These are phyloP conservation scores for Pulveroboletus ravenelii DNA, from an alignment of 768 basidiomycete genomes.

Conservation along the genomic window DNA sequence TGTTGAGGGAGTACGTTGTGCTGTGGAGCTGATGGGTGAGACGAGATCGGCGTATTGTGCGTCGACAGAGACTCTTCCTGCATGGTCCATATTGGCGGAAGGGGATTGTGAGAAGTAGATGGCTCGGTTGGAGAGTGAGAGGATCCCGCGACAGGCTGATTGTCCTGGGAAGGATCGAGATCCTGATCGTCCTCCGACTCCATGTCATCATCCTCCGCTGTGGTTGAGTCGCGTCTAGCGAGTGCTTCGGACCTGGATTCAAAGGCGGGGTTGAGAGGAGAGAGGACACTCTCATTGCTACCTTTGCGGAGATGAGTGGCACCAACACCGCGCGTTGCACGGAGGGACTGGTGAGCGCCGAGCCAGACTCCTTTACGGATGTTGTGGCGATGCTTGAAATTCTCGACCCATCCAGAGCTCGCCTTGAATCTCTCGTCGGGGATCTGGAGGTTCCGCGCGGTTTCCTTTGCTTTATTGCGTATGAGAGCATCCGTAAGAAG, in stretches of 20 bases:
- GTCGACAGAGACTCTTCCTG: constrained; percentile 29
- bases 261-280: constrained; percentile 40
- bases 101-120: constrained; percentile 26
- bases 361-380: constrained; percentile 65
- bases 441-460: constrained; percentile 53
- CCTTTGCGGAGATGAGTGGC: constrained; percentile 34
- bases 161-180: constrained; percentile 23
- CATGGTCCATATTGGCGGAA: constrained; percentile 33
- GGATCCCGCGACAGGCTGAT: constrained; percentile 24
- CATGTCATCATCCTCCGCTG: constrained; percentile 34
- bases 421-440: constrained; percentile 79
- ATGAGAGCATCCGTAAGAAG: constrained; percentile 62
- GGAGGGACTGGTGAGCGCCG: constrained; percentile 35
- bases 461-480: constrained; percentile 62
- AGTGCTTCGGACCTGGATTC: constrained; percentile 29
- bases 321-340: constrained; percentile 29
- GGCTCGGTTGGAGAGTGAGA: constrained; percentile 27
- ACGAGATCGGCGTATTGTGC: constrained; percentile 28
- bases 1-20: constrained; percentile 30
- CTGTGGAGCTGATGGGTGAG: constrained; percentile 25
- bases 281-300: constrained; percentile 32
- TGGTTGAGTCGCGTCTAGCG: constrained; percentile 24
- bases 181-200: constrained; percentile 35
- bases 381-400: constrained; percentile 80
- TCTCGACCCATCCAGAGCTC: constrained; percentile 89